Evolutionary conservation across 2,329 filamentous ascomycete species (phyloP).

Genomic region (Onygenales sp.): DNA sequence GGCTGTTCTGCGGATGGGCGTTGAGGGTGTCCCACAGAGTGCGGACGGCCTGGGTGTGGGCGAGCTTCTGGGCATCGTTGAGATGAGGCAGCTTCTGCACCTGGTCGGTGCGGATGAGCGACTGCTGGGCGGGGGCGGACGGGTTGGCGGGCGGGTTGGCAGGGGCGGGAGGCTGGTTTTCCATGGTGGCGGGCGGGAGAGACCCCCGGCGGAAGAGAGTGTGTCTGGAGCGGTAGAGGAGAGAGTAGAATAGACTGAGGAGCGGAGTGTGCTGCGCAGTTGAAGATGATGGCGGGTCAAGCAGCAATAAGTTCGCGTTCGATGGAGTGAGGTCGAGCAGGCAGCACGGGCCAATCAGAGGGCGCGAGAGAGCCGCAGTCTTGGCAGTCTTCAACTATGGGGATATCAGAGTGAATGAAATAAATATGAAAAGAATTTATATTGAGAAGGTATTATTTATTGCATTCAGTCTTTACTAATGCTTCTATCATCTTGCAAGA

Average conservation of each 20-base stretch:
- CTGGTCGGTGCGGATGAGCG: conserved; percentile 43
- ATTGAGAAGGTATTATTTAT: too few species aligned
- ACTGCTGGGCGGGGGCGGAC: conserved; percentile 20
- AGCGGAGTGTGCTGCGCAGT: neutral
- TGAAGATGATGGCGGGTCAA: neutral
- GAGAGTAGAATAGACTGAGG: neutral
- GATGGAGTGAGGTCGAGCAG: neutral
- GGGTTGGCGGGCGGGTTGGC: conserved; percentile 17
- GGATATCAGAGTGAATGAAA: too few species aligned
- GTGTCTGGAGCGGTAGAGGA: neutral
- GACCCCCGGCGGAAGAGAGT: neutral
- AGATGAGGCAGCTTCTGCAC: conserved; percentile 45
- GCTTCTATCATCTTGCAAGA: too few species aligned
- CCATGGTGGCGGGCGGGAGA: conserved; percentile 4
- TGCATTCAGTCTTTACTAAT: too few species aligned
- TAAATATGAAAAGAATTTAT: too few species aligned
- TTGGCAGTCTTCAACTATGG: too few species aligned
- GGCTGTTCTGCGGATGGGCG: conserved; percentile 37
- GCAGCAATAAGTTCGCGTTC: neutral
- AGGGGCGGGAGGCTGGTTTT: conserved; percentile 4
- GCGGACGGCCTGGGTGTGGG: conserved; percentile 45
- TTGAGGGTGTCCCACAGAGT: conserved; percentile 47
- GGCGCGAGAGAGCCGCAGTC: too few species aligned
- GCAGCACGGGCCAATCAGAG: too few species aligned
- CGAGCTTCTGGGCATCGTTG: conserved; percentile 44